phyloP scores from a whole-genome alignment of 2,329 filamentous ascomycete species.

The Botrytis cinerea region DNA sequence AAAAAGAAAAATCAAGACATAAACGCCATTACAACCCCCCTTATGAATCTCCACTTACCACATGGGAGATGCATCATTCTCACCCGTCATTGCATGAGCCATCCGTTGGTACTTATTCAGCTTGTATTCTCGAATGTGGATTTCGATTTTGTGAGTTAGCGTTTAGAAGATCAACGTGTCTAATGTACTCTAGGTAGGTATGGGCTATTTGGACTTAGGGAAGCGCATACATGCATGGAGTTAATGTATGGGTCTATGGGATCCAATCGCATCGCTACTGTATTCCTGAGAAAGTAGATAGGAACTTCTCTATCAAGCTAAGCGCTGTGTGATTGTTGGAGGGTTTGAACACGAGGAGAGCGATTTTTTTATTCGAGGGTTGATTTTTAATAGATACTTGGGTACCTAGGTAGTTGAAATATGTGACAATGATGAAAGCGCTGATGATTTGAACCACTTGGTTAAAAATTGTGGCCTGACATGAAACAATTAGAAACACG shows the following conservation, averaged over 20 bases:
- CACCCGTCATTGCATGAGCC: not conserved
- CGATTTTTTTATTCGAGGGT: too few species aligned
- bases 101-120: not conserved
- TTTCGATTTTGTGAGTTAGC: not conserved
- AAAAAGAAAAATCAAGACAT: not conserved
- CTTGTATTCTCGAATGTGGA: not conserved
- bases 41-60: not conserved
- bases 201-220: not conserved
- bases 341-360: not conserved
- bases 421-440: not conserved
- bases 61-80: not conserved
- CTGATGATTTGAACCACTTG: not conserved
- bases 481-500: not conserved
- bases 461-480: not conserved
- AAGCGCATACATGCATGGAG: not conserved
- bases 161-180: not conserved
- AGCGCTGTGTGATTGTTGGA: not conserved
- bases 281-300: not conserved
- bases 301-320: not conserved
- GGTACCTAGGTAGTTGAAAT: not conserved
- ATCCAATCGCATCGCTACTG: not conserved
- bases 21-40: too few species aligned
- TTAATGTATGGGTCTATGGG: not conserved
- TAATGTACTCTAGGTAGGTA: not conserved
- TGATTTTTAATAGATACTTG: not conserved